Evolutionary conservation across 75 land plant genomes (phyloP).

Genomic region (Cupressus sempervirens): DNA sequence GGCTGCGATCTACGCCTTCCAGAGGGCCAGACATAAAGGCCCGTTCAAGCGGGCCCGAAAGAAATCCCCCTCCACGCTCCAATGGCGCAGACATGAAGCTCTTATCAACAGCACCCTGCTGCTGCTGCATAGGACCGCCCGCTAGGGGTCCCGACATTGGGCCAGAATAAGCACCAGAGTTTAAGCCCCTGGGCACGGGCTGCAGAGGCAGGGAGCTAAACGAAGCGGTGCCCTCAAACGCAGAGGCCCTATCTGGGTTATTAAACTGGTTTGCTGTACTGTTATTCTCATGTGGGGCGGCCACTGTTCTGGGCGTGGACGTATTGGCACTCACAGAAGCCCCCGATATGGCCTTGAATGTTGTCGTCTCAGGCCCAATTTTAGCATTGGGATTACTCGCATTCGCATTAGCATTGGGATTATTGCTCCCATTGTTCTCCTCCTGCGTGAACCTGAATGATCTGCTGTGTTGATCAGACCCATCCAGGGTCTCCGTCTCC

Average conservation of each 20-base stretch:
- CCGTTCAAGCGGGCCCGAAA: constrained; percentile 88
- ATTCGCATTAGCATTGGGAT: not conserved
- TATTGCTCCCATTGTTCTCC: not conserved
- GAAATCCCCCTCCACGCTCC: constrained; percentile 64
- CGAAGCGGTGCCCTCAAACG: constrained; percentile 75
- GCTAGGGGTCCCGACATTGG: constrained; percentile 52
- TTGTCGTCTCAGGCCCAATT: constrained; percentile 40
- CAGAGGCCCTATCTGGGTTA: constrained; percentile 28
- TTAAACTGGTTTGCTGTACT: constrained; percentile 29
- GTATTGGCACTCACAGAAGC: constrained; percentile 94
- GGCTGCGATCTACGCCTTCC: constrained; percentile 41
- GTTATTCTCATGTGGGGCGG: constrained; percentile 35
- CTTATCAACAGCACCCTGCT: constrained; percentile 23
- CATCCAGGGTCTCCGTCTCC: constrained; percentile 12
- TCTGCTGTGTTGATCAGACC: constrained; percentile 8
- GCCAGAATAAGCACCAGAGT: constrained; percentile 41
- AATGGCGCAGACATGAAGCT: constrained; percentile 79
- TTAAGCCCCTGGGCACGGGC: constrained; percentile 53
- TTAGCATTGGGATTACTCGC: not conserved
- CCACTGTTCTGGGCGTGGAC: constrained; percentile 61
- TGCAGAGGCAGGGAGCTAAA: constrained; percentile 80
- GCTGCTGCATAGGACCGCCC: not conserved
- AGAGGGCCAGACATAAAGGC: constrained; percentile 53
- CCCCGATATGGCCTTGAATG: constrained; percentile 83
- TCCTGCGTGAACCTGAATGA: constrained; percentile 35